A percentile compares a stretch with the other conserved stretches of the same genome.
These are phyloP conservation scores for Paecilomyces formosus DNA, from an alignment of 2,329 filamentous ascomycete genomes.

Conservation along the genomic window DNA sequence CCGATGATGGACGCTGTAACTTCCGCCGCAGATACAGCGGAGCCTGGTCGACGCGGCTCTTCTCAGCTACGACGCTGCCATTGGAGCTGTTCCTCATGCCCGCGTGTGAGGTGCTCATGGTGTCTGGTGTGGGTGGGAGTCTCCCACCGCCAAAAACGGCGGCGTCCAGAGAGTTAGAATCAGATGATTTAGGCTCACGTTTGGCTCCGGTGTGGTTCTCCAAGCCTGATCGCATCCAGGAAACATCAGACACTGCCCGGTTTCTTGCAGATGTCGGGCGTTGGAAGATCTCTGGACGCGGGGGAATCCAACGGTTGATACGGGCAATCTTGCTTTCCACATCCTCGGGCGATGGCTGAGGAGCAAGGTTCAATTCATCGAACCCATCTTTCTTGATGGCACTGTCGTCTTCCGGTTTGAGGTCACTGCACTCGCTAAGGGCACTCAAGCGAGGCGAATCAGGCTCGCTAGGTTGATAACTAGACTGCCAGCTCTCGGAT, in stretches of 20 bases:
- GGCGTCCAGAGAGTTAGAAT: slow-evolving; percentile 17
- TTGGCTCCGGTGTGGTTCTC: slow-evolving; percentile 16
- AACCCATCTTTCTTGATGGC: slow-evolving; percentile 6
- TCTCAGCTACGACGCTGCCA: slow-evolving; percentile 24
- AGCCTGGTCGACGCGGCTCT: slow-evolving; percentile 14
- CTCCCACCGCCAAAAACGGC: slow-evolving; percentile 24
- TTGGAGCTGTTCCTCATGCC: slow-evolving; percentile 24
- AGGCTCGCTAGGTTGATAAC: slow-evolving; percentile 24
- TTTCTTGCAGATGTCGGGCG: slow-evolving; percentile 11
- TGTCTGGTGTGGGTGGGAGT: slow-evolving; percentile 36
- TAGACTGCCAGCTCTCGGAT: slow-evolving; percentile 29
- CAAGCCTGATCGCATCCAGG: slow-evolving; percentile 13
- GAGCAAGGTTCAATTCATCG: slow-evolving; percentile 1
- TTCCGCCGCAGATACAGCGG: slow-evolving; percentile 13
- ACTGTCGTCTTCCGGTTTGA: slow-evolving; percentile 23
- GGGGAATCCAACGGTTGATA: slow-evolving; percentile 26
- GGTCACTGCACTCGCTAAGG: slow-evolving; percentile 38
- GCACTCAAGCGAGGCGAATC: slow-evolving; percentile 35
- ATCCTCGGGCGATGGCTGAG: slow-evolving; percentile 1
- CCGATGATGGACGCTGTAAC: slow-evolving; percentile 25
- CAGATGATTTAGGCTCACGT: slow-evolving; percentile 11
- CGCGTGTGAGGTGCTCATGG: slow-evolving; percentile 33
- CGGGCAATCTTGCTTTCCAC: slow-evolving; percentile 15
- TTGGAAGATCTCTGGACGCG: slow-evolving; percentile 11
- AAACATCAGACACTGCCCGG: slow-evolving; percentile 13